Conservation (phyloP, 2,329 filamentous ascomycete genomes). For the Fusarium caatingaense region DNA sequence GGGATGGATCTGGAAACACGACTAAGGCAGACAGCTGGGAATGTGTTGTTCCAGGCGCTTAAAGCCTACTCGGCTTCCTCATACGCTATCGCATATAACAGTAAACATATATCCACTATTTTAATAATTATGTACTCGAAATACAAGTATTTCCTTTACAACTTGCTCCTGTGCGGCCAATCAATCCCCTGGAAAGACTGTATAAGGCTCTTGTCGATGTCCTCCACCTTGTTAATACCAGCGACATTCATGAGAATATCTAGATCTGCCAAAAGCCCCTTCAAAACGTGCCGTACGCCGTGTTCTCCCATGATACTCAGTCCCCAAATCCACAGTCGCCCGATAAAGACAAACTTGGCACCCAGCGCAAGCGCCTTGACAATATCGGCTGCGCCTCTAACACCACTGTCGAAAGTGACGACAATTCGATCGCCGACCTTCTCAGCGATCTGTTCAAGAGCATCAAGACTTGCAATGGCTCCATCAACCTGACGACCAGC, state of each 20-base stretch:
- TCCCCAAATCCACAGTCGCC: slow-evolving; percentile 23
- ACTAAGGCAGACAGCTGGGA: neutral
- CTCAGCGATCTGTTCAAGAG: slow-evolving; percentile 6
- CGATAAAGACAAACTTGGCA: slow-evolving; percentile 24
- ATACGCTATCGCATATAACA: neutral
- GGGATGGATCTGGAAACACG: slow-evolving; percentile 10
- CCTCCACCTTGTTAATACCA: neutral
- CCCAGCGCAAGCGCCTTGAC: slow-evolving; percentile 27
- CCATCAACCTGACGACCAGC: slow-evolving; percentile 11
- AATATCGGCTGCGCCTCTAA: slow-evolving; percentile 25
- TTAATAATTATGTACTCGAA: too few species aligned
- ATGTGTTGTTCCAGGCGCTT: neutral
- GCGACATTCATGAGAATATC: slow-evolving; percentile 17
- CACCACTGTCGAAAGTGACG: slow-evolving; percentile 21
- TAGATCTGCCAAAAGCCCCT: slow-evolving; percentile 6
- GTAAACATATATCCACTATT: neutral
- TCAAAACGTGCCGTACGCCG: slow-evolving; percentile 18
- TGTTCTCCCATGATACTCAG: slow-evolving; percentile 25
- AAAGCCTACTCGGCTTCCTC: neutral
- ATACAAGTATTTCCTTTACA: neutral
- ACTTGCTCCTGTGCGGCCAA: neutral
- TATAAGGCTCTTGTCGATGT: slow-evolving; percentile 10
- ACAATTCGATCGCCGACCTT: slow-evolving; percentile 17
- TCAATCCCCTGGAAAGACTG: neutral
- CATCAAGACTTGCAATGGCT: slow-evolving; percentile 7